A percentile compares a stretch with the other conserved stretches of the same genome.
These are phyloP conservation scores for Hypoxylon sp. DNA, from an alignment of 2,329 filamentous ascomycete species.

Conservation along the genomic window DNA sequence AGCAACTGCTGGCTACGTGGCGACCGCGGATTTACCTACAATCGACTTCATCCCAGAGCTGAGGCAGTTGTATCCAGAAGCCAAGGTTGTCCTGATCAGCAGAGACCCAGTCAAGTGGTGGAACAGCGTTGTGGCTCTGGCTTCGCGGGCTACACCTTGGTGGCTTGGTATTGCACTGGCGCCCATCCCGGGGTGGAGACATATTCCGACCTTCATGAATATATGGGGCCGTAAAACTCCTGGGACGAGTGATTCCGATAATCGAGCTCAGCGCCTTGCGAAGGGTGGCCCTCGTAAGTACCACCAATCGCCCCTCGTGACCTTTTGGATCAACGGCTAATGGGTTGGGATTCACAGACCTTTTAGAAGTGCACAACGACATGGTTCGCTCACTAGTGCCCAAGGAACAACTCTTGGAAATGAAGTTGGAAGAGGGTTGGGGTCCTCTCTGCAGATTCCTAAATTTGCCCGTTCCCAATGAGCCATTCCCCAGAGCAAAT, in stretches of 20 bases:
- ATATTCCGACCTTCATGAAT: conserved; percentile 32
- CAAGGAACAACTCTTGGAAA: conserved; percentile 42
- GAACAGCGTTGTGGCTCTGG: conserved; percentile 41
- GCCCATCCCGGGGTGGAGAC: conserved; percentile 44
- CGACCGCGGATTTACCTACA: conserved; percentile 41
- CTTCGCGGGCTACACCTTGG: conserved; percentile 28
- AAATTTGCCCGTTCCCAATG: conserved; percentile 41
- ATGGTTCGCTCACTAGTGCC: conserved; percentile 40
- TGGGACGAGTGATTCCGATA: conserved; percentile 26
- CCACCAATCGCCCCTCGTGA: neutral
- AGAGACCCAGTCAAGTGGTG: conserved; percentile 44
- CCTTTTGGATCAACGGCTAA: conserved; percentile 8
- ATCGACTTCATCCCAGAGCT: conserved; percentile 44
- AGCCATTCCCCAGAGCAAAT: conserved; percentile 46
- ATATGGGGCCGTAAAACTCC: conserved; percentile 31
- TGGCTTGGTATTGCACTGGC: conserved; percentile 32
- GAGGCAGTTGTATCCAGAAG: conserved; percentile 45
- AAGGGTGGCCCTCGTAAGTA: conserved; percentile 39
- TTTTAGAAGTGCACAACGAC: conserved; percentile 35
- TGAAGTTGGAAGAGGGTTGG: conserved; percentile 49
- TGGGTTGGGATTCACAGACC: conserved; percentile 11
- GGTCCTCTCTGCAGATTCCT: conserved; percentile 46
- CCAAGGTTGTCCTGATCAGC: conserved; percentile 42
- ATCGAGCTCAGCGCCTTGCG: conserved; percentile 29
- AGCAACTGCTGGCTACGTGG: conserved; percentile 43